Base-by-base conservation (phyloP, 768 basidiomycete genomes). In the Royoungia palumana region DNA sequence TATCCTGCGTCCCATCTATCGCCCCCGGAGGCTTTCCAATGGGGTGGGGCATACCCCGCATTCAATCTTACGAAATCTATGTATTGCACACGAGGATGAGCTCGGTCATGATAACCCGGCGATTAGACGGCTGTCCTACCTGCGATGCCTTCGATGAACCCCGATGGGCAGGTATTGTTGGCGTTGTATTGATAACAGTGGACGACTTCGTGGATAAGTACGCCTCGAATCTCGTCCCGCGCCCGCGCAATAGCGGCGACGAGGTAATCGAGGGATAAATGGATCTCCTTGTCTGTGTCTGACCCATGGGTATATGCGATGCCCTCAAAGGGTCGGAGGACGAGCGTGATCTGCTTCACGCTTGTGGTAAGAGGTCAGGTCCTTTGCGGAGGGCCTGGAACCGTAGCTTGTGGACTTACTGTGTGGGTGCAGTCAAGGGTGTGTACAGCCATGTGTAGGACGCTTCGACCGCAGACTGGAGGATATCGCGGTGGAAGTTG, bases 131-230 rank as follows among this genome's bases (percentile, higher is more conserved):
- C 14, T n/a, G 11, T 52, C 71, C 36, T 50, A 85, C 87, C 87
- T 64, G 88, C 89, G 22, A 92, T 75, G 17, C 89, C 89, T 60
- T 92, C 89, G 53, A 88, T 80, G 40, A 92, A 68, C 2, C 89
- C 89, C 2, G 78, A 76, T 0, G 86, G 85, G 55, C 78, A 83
- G 36, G 75, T 77, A 21, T 72, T 81, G 20, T 69, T 60, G 2
- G 75, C 85, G 56, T 87, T 75, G 65, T 81, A 78, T 60, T 90
- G 89, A 62, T 75, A 90, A 59, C 85, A 89, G 54, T 91, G 89
- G 6, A 88, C 87, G 60, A 85, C 75, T 67, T 91, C 87, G 61
- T 87, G 88, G 30, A 77, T 70, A 4, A 91, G 71, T 4, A 89
- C 86, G 5, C 88, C 89, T 35, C 70, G 54, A 41, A 89, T 82